Conservation (phyloP, 208 protist genomes). For the Angomonas ambiguus region DNA sequence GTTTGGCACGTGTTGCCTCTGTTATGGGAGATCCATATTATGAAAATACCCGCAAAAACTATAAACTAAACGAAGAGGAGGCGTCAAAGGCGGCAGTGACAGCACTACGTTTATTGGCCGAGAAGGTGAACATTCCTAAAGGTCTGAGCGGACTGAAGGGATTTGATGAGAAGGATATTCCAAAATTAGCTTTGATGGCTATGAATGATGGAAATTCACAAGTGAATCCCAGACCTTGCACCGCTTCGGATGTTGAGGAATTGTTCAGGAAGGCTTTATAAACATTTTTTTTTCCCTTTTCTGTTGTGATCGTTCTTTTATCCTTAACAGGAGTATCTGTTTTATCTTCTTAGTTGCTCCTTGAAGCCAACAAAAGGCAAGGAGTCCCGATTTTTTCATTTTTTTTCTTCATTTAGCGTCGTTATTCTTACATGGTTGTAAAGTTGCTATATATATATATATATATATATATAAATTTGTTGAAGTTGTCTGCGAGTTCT, state of each 20-base stretch:
- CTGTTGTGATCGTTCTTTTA: neutral
- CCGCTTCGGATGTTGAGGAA: neutral
- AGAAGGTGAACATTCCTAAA: constrained; percentile 47
- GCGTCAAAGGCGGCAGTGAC: constrained; percentile 51
- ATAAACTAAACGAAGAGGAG: constrained; percentile 23
- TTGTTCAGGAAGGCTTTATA: neutral
- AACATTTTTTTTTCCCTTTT: neutral
- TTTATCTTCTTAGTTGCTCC: neutral
- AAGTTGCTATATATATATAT: neutral
- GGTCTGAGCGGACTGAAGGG: constrained; percentile 55
- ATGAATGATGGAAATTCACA: neutral
- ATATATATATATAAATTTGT: neutral
- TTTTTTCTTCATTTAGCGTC: neutral
- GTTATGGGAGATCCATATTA: constrained; percentile 38
- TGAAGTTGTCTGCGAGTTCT: neutral
- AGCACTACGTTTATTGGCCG: constrained; percentile 41
- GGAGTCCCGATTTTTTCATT: neutral
- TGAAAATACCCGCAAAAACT: constrained; percentile 14
- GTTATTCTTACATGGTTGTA: neutral
- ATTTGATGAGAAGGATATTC: constrained; percentile 47
- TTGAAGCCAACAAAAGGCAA: neutral
- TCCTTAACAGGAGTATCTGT: neutral
- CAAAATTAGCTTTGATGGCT: neutral
- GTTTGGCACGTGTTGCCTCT: constrained; percentile 50
- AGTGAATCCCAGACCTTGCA: neutral